Evolutionary conservation across 495 filamentous ascomycete genomes (phyloP).

Genomic region (Barbatosphaeria neglecta): DNA sequence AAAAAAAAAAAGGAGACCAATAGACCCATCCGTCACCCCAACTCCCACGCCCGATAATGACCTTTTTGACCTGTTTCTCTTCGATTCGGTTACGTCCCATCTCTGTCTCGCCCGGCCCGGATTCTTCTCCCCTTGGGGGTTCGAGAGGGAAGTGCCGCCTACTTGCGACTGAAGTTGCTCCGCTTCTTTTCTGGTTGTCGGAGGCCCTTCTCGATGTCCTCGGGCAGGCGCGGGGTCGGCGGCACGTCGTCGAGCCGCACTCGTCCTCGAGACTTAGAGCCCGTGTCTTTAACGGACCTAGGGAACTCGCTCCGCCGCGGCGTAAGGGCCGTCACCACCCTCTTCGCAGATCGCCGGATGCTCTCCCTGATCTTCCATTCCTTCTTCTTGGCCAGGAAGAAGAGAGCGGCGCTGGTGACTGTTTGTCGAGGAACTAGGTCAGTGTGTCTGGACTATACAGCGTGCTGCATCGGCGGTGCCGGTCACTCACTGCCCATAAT

Average conservation of each 20-base stretch:
- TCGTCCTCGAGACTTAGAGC: conserved; percentile 14
- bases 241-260: conserved; percentile 38
- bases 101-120: too few species aligned
- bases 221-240: conserved; percentile 33
- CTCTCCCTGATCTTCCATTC: conserved; percentile 44
- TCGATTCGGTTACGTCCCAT: too few species aligned
- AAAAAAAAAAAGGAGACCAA: conserved; percentile 9
- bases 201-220: conserved; percentile 41
- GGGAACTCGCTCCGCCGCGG: conserved; percentile 44
- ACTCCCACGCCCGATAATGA: neutral
- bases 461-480: neutral
- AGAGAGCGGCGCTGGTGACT: conserved; percentile 39
- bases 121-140: too few species aligned
- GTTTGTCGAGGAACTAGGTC: neutral
- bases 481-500: conserved; percentile 41
- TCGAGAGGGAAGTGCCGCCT: neutral
- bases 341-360: conserved; percentile 39
- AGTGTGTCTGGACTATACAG: neutral
- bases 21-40: neutral
- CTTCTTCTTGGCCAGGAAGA: conserved; percentile 44
- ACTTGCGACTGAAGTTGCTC: conserved; percentile 22
- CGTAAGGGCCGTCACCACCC: conserved; percentile 41
- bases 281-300: conserved; percentile 32
- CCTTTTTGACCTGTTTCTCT: too few species aligned
- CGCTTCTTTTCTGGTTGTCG: conserved; percentile 24